Conservation (phyloP, 108 stramenopile genomes). For the Skeletonema costatum region DNA sequence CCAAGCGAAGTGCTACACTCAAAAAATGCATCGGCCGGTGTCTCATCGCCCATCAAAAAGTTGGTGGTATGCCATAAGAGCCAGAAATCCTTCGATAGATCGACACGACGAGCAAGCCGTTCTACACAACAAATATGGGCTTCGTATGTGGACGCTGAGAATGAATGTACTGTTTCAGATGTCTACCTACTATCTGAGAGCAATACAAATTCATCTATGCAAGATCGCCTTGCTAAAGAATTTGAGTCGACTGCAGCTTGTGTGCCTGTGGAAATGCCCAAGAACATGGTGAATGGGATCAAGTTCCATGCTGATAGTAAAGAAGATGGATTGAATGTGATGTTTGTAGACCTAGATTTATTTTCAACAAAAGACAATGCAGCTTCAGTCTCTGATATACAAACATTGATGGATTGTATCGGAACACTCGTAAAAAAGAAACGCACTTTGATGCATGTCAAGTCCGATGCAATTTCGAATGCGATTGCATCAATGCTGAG, state of each 20-base stretch:
- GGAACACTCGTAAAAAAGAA: background rate
- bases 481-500: background rate
- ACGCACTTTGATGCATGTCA: conserved; percentile 8
- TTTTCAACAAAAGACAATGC: background rate
- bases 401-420: background rate
- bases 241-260: conserved; percentile 2
- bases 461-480: background rate
- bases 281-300: background rate
- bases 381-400: background rate
- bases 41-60: background rate
- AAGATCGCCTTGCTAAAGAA: conserved; percentile 1
- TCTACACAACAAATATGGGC: background rate
- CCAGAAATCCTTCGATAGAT: conserved; percentile 11
- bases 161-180: background rate
- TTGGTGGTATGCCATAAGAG: conserved; percentile 6
- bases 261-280: background rate
- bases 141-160: background rate
- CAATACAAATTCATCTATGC: background rate
- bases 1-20: background rate
- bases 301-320: background rate
- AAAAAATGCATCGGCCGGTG: background rate
- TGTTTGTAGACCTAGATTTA: conserved; percentile 12
- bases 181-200: background rate
- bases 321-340: background rate
- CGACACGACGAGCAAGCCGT: conserved; percentile 6